Evolutionary conservation across 768 basidiomycete species (phyloP).

Genomic region (Cyathus striatus): DNA sequence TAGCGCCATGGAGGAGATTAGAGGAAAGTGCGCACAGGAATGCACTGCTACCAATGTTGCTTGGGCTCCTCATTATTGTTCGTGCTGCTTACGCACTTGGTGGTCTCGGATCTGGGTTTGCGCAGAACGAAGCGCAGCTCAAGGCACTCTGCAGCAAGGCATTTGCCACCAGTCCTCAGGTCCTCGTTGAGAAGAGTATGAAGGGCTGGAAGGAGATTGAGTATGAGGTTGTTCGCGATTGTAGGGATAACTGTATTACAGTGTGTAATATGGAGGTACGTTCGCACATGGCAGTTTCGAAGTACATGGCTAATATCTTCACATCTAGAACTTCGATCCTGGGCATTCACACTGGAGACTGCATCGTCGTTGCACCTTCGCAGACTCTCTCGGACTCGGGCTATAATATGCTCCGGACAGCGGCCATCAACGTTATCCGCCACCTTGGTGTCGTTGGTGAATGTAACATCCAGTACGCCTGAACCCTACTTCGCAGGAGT

Average conservation of each 20-base stretch:
- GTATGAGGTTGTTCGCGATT: slow-evolving; percentile 98
- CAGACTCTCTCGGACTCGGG: slow-evolving; percentile 99
- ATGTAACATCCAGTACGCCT: slow-evolving; percentile 99
- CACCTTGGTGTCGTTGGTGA: slow-evolving; percentile 97
- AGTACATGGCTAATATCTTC: slow-evolving; percentile 2
- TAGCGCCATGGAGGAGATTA: slow-evolving; percentile 90
- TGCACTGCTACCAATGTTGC: slow-evolving; percentile 80
- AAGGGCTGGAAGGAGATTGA: slow-evolving; percentile 99
- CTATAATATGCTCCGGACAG: slow-evolving; percentile 98
- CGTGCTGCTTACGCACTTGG: slow-evolving; percentile 96
- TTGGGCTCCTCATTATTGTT: slow-evolving; percentile 94
- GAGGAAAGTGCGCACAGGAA: slow-evolving; percentile 91
- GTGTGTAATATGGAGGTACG: slow-evolving; percentile 99
- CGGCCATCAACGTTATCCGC: slow-evolving; percentile 97
- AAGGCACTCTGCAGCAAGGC: slow-evolving; percentile 88
- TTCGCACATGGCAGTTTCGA: slow-evolving; percentile 4
- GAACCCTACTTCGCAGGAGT: slow-evolving; percentile 91
- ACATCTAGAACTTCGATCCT: slow-evolving; percentile 94
- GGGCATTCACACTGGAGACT: slow-evolving; percentile 98
- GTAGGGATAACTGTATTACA: slow-evolving; percentile 96
- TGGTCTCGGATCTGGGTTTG: slow-evolving; percentile 93
- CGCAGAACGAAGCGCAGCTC: slow-evolving; percentile 89
- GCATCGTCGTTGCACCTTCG: slow-evolving; percentile 96
- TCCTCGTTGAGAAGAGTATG: slow-evolving; percentile 99
- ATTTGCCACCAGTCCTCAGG: slow-evolving; percentile 96